phyloP scores from a whole-genome alignment of 108 stramenopile species.

The Asterionellopsis glacialis region DNA sequence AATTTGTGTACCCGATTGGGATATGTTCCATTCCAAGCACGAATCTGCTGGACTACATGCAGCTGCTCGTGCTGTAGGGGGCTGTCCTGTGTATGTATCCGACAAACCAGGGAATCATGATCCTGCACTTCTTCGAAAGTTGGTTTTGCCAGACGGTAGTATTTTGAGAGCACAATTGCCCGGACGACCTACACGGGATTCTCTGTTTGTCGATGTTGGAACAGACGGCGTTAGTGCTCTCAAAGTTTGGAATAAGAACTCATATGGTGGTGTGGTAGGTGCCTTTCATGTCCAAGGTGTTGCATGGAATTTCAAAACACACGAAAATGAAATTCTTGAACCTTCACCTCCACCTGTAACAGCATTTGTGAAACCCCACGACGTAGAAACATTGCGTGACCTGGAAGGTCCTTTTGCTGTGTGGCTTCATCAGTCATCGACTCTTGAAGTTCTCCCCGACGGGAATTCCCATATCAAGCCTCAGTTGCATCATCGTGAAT shows the following conservation, averaged over 20 bases:
- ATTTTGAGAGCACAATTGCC: constrained; percentile 23
- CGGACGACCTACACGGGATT: constrained; percentile 36
- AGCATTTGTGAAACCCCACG: constrained; percentile 18
- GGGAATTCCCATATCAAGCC: constrained; percentile 14
- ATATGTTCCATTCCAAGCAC: constrained; percentile 65
- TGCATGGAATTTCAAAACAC: constrained; percentile 34
- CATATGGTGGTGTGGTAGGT: constrained; percentile 27
- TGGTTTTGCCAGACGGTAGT: constrained; percentile 42
- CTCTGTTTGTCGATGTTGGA: constrained; percentile 37
- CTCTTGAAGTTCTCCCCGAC: constrained; percentile 14
- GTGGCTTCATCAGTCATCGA: constrained; percentile 14
- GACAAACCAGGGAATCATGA: constrained; percentile 51
- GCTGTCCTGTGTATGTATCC: constrained; percentile 66
- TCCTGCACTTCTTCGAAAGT: constrained; percentile 19
- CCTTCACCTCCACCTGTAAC: constrained; percentile 12
- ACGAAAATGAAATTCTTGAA: constrained; percentile 30
- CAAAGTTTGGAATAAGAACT: constrained; percentile 37
- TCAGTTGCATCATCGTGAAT: constrained; percentile 20
- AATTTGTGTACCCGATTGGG: constrained; percentile 69
- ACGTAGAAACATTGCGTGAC: constrained; percentile 16
- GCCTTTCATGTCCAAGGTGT: constrained; percentile 45
- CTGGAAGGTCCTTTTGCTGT: constrained; percentile 26
- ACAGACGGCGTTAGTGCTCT: constrained; percentile 29
- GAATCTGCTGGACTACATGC: constrained; percentile 49
- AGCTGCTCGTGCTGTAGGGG: constrained; percentile 53